Conservation (phyloP, 768 basidiomycete genomes). For the Tricholoma bakamatsutake region DNA sequence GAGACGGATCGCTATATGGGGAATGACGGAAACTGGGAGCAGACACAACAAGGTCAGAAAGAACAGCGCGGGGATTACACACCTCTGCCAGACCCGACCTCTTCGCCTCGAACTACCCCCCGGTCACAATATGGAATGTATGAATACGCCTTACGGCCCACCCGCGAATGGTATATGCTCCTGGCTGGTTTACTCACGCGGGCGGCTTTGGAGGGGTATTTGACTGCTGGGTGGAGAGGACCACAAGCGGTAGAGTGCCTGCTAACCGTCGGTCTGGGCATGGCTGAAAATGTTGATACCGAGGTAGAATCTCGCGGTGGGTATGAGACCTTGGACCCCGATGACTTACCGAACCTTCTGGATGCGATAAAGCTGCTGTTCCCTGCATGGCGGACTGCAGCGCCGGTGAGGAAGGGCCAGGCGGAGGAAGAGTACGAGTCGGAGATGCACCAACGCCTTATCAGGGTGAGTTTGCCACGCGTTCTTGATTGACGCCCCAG, state of each 20-base stretch:
- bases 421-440: slow-evolving; percentile 67
- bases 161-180: slow-evolving; percentile 78
- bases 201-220: slow-evolving; percentile 82
- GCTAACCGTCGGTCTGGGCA: slow-evolving; percentile 63
- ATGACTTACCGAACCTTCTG: slow-evolving; percentile 62
- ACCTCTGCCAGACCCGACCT: slow-evolving; percentile 11
- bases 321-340: slow-evolving; percentile 64
- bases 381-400: slow-evolving; percentile 39
- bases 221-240: slow-evolving; percentile 77
- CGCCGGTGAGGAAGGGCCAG: slow-evolving; percentile 30
- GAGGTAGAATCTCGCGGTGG: slow-evolving; percentile 28
- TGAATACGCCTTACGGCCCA: slow-evolving; percentile 55
- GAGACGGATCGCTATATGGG: slow-evolving; percentile 17
- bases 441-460: slow-evolving; percentile 70
- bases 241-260: slow-evolving; percentile 63
- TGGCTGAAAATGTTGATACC: slow-evolving; percentile 25
- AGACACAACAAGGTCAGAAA: slow-evolving; percentile 6
- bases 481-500: background rate
- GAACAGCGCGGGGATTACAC: slow-evolving; percentile 3
- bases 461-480: slow-evolving; percentile 44
- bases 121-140: slow-evolving; percentile 29
- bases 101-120: slow-evolving; percentile 8
- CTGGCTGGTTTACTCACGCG: slow-evolving; percentile 72
- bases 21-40: slow-evolving; percentile 12
- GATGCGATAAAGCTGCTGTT: slow-evolving; percentile 70